These are phyloP conservation scores for Zasmidium angulare DNA, from an alignment of 2,329 filamentous ascomycete species.

Conservation along the genomic window DNA sequence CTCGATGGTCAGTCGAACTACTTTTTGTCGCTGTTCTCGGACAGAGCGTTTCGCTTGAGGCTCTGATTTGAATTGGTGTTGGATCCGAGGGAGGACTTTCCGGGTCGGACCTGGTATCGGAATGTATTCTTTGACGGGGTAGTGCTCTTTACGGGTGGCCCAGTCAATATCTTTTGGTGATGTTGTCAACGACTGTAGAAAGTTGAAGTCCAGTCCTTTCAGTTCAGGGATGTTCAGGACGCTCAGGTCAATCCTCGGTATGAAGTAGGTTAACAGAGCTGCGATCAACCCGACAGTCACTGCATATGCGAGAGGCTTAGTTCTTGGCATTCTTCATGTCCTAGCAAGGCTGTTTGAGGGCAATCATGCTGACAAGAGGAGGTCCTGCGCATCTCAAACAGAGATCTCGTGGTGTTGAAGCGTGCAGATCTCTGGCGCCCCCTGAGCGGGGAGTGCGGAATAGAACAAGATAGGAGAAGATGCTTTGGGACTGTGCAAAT, in stretches of 20 bases:
- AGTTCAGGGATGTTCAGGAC: background rate
- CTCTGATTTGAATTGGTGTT: slow-evolving; percentile 10
- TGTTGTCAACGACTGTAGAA: background rate
- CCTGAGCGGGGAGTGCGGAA: background rate
- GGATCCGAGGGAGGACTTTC: slow-evolving; percentile 11
- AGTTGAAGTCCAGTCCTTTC: background rate
- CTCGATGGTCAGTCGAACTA: slow-evolving; percentile 70
- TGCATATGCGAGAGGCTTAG: background rate
- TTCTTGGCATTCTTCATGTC: background rate
- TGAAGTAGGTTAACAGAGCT: background rate
- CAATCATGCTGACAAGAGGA: no score
- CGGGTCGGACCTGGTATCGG: slow-evolving; percentile 4
- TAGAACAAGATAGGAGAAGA: background rate
- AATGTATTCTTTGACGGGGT: slow-evolving; percentile 12
- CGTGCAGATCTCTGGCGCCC: no score
- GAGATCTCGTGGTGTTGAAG: no score
- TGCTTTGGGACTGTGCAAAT: background rate
- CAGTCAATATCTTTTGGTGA: slow-evolving; percentile 5
- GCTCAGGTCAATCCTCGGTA: no score
- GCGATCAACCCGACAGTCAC: background rate
- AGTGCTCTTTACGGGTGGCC: slow-evolving; percentile 14
- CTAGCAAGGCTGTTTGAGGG: background rate
- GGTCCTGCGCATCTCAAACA: no score
- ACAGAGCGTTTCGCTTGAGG: slow-evolving; percentile 2
- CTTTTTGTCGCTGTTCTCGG: slow-evolving; percentile 14